phyloP scores from a whole-genome alignment of 2,329 filamentous ascomycete species.

The Aureobasidium namibiae region DNA sequence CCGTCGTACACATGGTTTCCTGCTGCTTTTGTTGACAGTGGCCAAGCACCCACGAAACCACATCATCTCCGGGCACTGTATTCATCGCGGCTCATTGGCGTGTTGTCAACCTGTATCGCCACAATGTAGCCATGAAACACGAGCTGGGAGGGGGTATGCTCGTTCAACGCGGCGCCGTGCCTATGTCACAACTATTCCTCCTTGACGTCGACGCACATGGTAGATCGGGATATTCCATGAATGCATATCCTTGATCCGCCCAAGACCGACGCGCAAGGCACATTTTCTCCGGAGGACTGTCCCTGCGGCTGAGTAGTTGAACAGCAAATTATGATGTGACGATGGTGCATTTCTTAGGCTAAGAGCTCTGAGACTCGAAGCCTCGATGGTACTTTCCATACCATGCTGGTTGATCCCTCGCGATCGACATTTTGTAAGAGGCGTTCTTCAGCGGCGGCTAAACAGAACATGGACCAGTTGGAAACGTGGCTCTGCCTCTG shows the following conservation, averaged over 20 bases:
- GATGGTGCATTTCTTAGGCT: neutral
- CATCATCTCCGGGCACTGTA: neutral
- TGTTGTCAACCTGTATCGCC: neutral
- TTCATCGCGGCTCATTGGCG: neutral
- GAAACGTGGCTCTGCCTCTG: slow-evolving; percentile 5
- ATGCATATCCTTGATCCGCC: slow-evolving; percentile 2
- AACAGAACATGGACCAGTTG: slow-evolving; percentile 8
- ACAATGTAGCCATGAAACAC: neutral
- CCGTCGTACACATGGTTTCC: neutral
- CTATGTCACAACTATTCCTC: neutral
- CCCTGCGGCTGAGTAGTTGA: neutral
- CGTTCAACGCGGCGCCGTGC: neutral
- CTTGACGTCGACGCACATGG: neutral
- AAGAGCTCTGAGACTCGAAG: neutral
- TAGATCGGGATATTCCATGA: neutral
- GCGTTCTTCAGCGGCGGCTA: slow-evolving; percentile 4
- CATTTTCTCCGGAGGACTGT: neutral
- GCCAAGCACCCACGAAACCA: neutral
- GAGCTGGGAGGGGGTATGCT: neutral
- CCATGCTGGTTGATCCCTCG: neutral
- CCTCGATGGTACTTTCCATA: neutral
- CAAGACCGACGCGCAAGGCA: slow-evolving; percentile 4
- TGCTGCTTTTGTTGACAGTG: neutral
- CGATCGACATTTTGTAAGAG: slow-evolving; percentile 4
- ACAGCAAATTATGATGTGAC: slow-evolving; percentile 1